Evolutionary conservation across 176 grass and related monocot genomes (phyloP), one percentile per base, ranked within the genome.

Genomic region (Dendrocalamus sinicus): DNA sequence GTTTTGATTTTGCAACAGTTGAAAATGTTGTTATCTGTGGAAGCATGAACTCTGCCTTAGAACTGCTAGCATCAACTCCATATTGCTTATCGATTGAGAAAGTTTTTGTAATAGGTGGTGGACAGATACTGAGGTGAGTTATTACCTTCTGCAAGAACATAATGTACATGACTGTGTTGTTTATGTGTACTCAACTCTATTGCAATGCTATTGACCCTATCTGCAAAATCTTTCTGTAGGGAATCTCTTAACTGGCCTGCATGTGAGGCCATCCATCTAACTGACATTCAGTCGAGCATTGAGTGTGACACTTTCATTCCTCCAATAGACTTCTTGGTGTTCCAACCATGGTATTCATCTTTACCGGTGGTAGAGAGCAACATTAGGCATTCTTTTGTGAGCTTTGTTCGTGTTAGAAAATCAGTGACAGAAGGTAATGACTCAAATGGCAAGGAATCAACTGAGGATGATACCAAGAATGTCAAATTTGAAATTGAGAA

Each of bases 211-310:
- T 68, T 90, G 62, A 85, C 22, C 52, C 14, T 70, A 5, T 85
- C 28, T 71, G 53, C 45, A 39, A 74, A 76, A 30, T 52, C 63
- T 86, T n/a, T 70, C 44, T 93, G 41, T 65, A 94, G 94, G 90
- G 90, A 94, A 55, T 84, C 84, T 65, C 83, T 97, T 73, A 94
- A 97, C 78, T 83, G 90, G 46, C 67, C 88, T 83, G 83, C 79
- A 84, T 97, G 94, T 89, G 92, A 94, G 67, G 91, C 89, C 9
- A 91, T 98, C 87, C 93, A 95, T 88, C 10, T 98, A n/a, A 93
- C 95, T 55, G 91, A 93, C 66, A 95, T 98, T 57, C 78, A 91
- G 60, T 81, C 84, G 9, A 86, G 58, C 72, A 66, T 93, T 39
- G 79, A 90, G 4, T 97, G 91, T 83, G 92, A 97, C 64, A 92